Evolutionary conservation across 2,329 filamentous ascomycete genomes (phyloP).

Genomic region (Corinectria fuckeliana): DNA sequence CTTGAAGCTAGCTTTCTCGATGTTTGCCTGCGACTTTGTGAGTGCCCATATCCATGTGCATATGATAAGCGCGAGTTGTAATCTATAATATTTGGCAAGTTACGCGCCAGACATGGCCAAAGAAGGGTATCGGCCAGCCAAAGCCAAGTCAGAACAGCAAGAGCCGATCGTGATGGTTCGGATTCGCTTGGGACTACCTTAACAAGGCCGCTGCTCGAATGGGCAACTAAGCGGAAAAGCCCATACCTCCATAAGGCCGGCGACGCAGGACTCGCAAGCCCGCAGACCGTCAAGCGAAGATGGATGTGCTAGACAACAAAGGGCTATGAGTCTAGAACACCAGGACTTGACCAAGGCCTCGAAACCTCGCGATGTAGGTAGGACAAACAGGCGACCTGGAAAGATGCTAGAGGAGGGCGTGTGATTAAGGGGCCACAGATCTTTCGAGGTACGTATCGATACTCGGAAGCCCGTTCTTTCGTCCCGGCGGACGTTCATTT

Average conservation of each 20-base stretch:
- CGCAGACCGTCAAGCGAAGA: conserved; percentile 5
- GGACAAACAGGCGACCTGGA: conserved; percentile 9
- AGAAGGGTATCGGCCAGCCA: background rate
- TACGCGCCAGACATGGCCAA: no score
- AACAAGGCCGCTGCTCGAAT: conserved; percentile 1
- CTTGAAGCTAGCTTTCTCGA: background rate
- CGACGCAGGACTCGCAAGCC: conserved; percentile 6
- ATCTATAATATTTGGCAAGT: no score
- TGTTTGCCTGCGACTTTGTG: no score
- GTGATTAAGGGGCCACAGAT: conserved; percentile 1
- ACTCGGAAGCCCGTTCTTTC: no score
- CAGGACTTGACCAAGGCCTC: background rate
- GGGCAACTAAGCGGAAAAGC: background rate
- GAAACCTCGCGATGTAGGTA: conserved; percentile 18
- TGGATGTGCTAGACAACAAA: conserved; percentile 14
- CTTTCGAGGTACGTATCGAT: conserved; percentile 3
- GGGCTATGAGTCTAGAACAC: conserved; percentile 32
- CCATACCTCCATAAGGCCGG: background rate
- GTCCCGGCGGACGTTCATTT: no score
- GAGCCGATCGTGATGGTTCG: background rate
- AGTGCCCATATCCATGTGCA: background rate
- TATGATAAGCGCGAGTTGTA: background rate
- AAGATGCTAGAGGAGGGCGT: conserved; percentile 7
- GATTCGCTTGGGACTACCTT: background rate
- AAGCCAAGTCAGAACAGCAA: background rate